Percentiles rank a stretch among this genome's conserved stretches.
Evolutionary conservation across 2,329 filamentous ascomycete species (phyloP).

Genomic region (Colletotrichum eleusines): DNA sequence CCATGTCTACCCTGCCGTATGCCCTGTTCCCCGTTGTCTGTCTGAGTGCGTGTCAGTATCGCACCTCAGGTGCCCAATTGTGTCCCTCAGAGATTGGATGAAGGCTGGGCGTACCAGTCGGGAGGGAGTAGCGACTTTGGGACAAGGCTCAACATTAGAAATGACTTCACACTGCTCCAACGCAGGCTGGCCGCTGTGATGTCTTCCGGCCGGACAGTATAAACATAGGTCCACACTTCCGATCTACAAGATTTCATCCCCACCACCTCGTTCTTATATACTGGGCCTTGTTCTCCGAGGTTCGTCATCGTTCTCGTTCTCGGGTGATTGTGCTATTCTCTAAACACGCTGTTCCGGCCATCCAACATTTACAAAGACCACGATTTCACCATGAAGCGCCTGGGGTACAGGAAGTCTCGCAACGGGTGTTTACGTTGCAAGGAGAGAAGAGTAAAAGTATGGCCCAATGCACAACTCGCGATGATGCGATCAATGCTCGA

Average conservation of each 20-base stretch:
- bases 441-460: constrained; percentile 53
- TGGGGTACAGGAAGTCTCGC: constrained; percentile 54
- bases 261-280: constrained; percentile 36
- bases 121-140: constrained; percentile 15
- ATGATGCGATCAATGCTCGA: neutral
- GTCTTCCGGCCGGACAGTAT: constrained; percentile 15
- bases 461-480: neutral
- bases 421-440: constrained; percentile 53
- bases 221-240: constrained; percentile 30
- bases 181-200: neutral
- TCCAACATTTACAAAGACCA: constrained; percentile 1
- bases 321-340: constrained; percentile 11
- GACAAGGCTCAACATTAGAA: constrained; percentile 35
- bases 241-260: constrained; percentile 20
- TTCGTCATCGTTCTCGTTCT: constrained; percentile 37
- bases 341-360: neutral
- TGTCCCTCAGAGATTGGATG: constrained; percentile 24
- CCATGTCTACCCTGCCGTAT: constrained; percentile 8
- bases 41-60: constrained; percentile 13
- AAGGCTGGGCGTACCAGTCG: constrained; percentile 25
- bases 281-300: constrained; percentile 24
- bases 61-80: constrained; percentile 15
- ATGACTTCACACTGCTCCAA: constrained; percentile 13
- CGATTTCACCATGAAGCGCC: constrained; percentile 44
- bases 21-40: neutral